Conservation (phyloP, 2,329 filamentous ascomycete genomes). For the Bisporella sp. region DNA sequence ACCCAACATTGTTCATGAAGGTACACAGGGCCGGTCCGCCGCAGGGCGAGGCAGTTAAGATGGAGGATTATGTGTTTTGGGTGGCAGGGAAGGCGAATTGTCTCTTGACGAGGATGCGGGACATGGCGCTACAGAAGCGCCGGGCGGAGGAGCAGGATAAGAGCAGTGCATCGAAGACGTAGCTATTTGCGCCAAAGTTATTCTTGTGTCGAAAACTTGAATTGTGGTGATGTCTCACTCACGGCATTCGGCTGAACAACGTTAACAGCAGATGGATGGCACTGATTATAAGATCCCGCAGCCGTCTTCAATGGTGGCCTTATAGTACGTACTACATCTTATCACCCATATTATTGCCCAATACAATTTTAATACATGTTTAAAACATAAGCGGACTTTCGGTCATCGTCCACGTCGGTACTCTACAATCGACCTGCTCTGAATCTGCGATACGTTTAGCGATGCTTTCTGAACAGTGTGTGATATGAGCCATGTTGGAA, state of each 20-base stretch:
- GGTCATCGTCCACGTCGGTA: not conserved
- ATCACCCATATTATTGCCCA: not conserved
- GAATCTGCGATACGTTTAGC: not conserved
- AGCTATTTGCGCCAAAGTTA: not conserved
- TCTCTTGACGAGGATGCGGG: not conserved
- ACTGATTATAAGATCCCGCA: not conserved
- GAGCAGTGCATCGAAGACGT: not conserved
- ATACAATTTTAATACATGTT: not conserved
- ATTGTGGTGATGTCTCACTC: not conserved
- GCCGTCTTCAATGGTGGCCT: not conserved
- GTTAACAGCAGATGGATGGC: not conserved
- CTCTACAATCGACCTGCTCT: not conserved
- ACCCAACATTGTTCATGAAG: not conserved
- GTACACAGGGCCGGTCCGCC: not conserved
- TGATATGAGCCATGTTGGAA: not conserved
- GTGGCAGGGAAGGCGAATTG: not conserved
- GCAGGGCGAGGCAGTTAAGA: not conserved
- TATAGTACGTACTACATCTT: not conserved
- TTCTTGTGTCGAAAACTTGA: not conserved
- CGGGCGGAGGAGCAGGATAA: not conserved
- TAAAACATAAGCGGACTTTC: not conserved
- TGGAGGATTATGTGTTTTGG: not conserved
- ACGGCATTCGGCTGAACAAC: not conserved
- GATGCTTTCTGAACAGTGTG: not conserved
- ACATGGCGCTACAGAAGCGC: not conserved